Evolutionary conservation across 2,329 filamentous ascomycete species (phyloP).

Genomic region (Colletotrichum tofieldiae): DNA sequence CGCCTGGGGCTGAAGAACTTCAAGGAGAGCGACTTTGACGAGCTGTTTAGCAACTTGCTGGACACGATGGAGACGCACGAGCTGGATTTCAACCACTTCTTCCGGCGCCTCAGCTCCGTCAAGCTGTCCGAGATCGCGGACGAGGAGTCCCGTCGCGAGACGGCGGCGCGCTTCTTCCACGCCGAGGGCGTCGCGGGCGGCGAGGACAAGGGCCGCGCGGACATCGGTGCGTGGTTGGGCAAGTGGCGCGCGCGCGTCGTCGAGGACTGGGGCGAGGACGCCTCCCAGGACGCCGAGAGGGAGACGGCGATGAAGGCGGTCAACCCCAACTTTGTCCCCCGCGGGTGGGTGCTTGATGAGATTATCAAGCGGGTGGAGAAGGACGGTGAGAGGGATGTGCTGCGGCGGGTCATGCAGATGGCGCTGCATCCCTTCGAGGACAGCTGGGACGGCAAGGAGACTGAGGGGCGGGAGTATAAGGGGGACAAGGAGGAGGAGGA

Average conservation of each 20-base stretch:
- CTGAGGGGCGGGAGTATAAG: constrained; percentile 65
- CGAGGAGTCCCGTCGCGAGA: constrained; percentile 73
- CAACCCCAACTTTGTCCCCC: constrained; percentile 94
- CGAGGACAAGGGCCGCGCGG: constrained; percentile 75
- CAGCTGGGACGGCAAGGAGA: constrained; percentile 71
- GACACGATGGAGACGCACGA: constrained; percentile 87
- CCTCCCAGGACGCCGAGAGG: constrained; percentile 71
- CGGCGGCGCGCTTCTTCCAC: constrained; percentile 85
- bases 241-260: constrained; percentile 80
- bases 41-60: constrained; percentile 85
- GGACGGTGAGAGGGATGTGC: constrained; percentile 83
- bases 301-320: constrained; percentile 83
- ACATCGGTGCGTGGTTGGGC: constrained; percentile 85
- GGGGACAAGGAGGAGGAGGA: constrained; percentile 82
- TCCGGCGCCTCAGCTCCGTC: constrained; percentile 81
- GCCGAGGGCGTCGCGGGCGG: constrained; percentile 76
- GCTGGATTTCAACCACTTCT: constrained; percentile 95
- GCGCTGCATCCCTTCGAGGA: constrained; percentile 89
- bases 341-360: constrained; percentile 94
- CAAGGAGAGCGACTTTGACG: constrained; percentile 83
- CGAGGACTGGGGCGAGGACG: constrained; percentile 81
- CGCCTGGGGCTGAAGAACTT: constrained; percentile 82
- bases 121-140: constrained; percentile 75
- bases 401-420: constrained; percentile 86
- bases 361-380: constrained; percentile 91